Conservation (phyloP, 1,139 yeast genomes). For the Blastobotrys serpentis region DNA sequence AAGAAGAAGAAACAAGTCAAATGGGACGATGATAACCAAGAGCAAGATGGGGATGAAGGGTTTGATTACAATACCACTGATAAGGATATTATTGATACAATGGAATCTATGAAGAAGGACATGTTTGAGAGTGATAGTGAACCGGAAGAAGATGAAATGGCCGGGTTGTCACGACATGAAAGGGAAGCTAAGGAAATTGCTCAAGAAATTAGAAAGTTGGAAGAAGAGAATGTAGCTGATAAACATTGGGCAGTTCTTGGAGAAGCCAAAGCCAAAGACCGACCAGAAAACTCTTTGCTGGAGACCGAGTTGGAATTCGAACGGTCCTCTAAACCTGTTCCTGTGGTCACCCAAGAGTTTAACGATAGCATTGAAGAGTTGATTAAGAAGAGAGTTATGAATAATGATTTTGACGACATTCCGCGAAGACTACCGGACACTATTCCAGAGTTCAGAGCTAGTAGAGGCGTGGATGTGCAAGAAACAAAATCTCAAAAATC, state of each 20-base stretch:
- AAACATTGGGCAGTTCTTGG: slow-evolving; percentile 96
- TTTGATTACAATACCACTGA: slow-evolving; percentile 61
- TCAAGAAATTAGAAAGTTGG: slow-evolving; percentile 73
- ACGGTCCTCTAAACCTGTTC: slow-evolving; percentile 78
- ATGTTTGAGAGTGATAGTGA: slow-evolving; percentile 50
- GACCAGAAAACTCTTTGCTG: slow-evolving; percentile 80
- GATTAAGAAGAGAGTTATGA: slow-evolving; percentile 75
- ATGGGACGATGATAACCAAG: slow-evolving; percentile 42
- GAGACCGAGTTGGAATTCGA: slow-evolving; percentile 67
- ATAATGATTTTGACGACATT: slow-evolving; percentile 78
- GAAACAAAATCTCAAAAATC: slow-evolving; percentile 86
- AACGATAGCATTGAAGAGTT: slow-evolving; percentile 86
- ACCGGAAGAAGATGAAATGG: slow-evolving; percentile 36
- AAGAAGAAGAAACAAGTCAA: slow-evolving; percentile 29
- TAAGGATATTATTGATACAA: slow-evolving; percentile 51
- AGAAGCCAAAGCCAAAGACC: slow-evolving; percentile 75
- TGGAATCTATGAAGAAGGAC: slow-evolving; percentile 56
- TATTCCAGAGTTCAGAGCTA: slow-evolving; percentile 53
- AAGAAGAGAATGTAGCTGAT: slow-evolving; percentile 83
- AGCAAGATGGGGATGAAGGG: slow-evolving; percentile 41
- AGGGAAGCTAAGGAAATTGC: slow-evolving; percentile 76
- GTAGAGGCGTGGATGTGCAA: slow-evolving; percentile 58
- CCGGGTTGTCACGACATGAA: slow-evolving; percentile 70
- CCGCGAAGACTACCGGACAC: slow-evolving; percentile 67
- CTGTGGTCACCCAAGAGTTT: slow-evolving; percentile 84